Conservation (phyloP, 2,329 filamentous ascomycete genomes). For the Exophiala sideris region DNA sequence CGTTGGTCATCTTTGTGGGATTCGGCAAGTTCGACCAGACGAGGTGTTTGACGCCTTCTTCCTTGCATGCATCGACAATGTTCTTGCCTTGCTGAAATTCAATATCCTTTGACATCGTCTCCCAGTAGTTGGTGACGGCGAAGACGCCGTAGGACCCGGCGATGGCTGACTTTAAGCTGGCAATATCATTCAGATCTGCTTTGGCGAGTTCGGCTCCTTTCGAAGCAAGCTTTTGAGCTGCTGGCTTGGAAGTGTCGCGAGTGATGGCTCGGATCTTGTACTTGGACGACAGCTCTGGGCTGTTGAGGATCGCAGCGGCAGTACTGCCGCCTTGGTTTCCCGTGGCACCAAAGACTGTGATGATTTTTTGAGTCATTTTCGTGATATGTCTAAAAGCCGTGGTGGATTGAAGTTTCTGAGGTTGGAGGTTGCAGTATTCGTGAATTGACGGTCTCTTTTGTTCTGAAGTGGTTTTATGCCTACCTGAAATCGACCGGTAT, state of each 20-base stretch:
- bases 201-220: constrained; percentile 36
- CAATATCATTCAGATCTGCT: constrained; percentile 39
- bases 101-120: constrained; percentile 38
- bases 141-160: constrained; percentile 49
- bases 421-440: not conserved
- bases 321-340: constrained; percentile 53
- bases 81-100: constrained; percentile 37
- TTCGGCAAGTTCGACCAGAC: constrained; percentile 41
- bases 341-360: constrained; percentile 52
- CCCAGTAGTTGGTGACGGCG: constrained; percentile 46
- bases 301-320: constrained; percentile 44
- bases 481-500: not conserved
- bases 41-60: constrained; percentile 37
- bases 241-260: constrained; percentile 40
- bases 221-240: constrained; percentile 30
- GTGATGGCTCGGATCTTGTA: constrained; percentile 52
- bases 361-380: constrained; percentile 31
- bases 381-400: constrained; percentile 8
- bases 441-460: not conserved
- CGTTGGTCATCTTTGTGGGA: constrained; percentile 33
- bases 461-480: not conserved
- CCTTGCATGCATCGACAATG: constrained; percentile 39
- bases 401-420: not conserved
- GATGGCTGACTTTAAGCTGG: constrained; percentile 42
- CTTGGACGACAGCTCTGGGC: constrained; percentile 43